Evolutionary conservation across 139 green algal species (phyloP), one percentile per base, ranked within the genome.

Genomic region (Trebouxia sp.): DNA sequence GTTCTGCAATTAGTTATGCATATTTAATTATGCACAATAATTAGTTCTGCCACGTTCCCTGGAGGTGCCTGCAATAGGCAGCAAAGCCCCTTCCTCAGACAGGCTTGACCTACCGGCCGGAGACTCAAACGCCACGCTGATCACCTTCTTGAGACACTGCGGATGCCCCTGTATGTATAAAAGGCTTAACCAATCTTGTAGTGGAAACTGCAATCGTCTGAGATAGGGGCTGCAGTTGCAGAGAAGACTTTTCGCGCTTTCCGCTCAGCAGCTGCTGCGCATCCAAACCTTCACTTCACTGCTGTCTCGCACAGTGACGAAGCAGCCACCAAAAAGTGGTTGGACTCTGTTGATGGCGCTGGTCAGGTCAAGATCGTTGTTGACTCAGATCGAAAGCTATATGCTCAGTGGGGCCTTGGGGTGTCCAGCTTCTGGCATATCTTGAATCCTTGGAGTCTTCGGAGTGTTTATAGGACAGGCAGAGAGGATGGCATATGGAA

Each of bases 101-200:
- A 28, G n/a, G 22, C 24, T 65, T 15, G 8, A 65, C 30, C 6
- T 65, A 35, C 53, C 53, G 3, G 53, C 24, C 24, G 53, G n/a
- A n/a, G n/a, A 65, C 35, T 14, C 6, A 28, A 65, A 65, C 11
- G 26, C 55, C 55, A 65, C 55, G 6, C 55, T 65, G 24, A 65
- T 65, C 24, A 65, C 55, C 26, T 65, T 65, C 55, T 10, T 65
- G 55, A 65, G 55, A 65, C 55, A 65, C 10, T 65, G 53, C 32
- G 53, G 53, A 35, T 65, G 53, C 24, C 53, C 11, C 10, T 65
- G 53, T 35, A 65, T 10, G 53, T 1, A 2, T 32, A 24, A 20
- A 14, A 30, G 12, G 14, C 11, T 37, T 28, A 30, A 26, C 3
- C 1, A 14, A 53, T 53, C 1, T 53, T 53, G 47, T n/a, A n/a